These are phyloP conservation scores for Trematosphaeria pertusa DNA, from an alignment of 2,329 filamentous ascomycete genomes.

Conservation along the genomic window DNA sequence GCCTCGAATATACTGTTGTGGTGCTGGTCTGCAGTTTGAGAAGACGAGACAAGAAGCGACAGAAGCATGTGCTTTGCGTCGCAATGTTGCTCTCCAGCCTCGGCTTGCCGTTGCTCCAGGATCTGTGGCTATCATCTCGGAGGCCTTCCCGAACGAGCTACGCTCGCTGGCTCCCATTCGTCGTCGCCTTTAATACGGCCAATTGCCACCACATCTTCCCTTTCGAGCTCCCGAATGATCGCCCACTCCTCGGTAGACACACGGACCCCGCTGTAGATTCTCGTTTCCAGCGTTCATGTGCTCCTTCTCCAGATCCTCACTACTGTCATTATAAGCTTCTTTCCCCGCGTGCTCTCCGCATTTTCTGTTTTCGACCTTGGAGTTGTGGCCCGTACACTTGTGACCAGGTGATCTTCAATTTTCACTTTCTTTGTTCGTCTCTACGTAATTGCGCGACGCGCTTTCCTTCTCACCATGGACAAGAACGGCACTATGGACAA, in stretches of 20 bases:
- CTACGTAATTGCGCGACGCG: slow-evolving; percentile 10
- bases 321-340: slow-evolving; percentile 21
- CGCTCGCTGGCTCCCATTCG: slow-evolving; percentile 24
- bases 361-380: slow-evolving; percentile 10
- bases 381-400: slow-evolving; percentile 5
- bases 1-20: slow-evolving; percentile 3
- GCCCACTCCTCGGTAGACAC: slow-evolving; percentile 12
- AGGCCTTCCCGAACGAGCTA: slow-evolving; percentile 34
- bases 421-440: slow-evolving; percentile 9
- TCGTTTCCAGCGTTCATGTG: slow-evolving; percentile 33
- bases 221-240: slow-evolving; percentile 26
- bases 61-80: slow-evolving; percentile 24
- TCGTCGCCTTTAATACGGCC: slow-evolving; percentile 13
- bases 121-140: slow-evolving; percentile 43
- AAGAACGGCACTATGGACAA: slow-evolving; percentile 22
- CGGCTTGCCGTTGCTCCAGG: slow-evolving; percentile 17
- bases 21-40: no score
- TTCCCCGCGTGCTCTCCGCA: slow-evolving; percentile 36
- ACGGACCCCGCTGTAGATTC: slow-evolving; percentile 8
- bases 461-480: slow-evolving; percentile 27
- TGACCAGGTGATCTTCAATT: slow-evolving; percentile 4
- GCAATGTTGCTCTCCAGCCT: slow-evolving; percentile 10
- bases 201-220: slow-evolving; percentile 35
- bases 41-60: slow-evolving; percentile 5
- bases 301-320: slow-evolving; percentile 24